Evolutionary conservation across 306 rosid genomes (phyloP).

Genomic region (Dryas octopetala): DNA sequence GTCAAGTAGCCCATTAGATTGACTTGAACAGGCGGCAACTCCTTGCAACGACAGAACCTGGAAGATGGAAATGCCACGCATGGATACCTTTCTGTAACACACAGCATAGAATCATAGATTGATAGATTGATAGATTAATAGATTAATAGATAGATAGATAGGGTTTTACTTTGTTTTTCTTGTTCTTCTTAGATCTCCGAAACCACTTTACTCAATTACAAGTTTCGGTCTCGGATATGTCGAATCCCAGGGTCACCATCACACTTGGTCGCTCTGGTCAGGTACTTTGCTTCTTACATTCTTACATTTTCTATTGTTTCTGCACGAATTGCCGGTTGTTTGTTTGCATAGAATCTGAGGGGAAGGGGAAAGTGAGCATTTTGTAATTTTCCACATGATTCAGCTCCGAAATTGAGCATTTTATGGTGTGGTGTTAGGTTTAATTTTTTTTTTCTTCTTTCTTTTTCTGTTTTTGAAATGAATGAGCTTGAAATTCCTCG

Average conservation of each 20-base stretch:
- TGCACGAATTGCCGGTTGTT: not conserved
- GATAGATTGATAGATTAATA: not conserved
- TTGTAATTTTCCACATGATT: not conserved
- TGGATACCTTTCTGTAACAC: not conserved
- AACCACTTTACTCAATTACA: not conserved
- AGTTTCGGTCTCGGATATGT: constrained; percentile 26
- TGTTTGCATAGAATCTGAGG: not conserved
- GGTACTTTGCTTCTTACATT: constrained; percentile 29
- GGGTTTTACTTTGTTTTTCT: not conserved
- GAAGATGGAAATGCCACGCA: not conserved
- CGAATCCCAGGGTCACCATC: constrained; percentile 56
- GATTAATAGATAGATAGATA: not conserved
- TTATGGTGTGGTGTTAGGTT: not conserved
- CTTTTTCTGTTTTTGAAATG: not conserved
- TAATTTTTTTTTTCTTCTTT: not conserved
- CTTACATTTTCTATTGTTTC: not conserved
- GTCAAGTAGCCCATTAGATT: not conserved
- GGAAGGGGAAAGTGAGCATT: not conserved
- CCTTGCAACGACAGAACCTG: not conserved
- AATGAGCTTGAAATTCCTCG: not conserved
- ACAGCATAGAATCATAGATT: no score
- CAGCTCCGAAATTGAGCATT: not conserved
- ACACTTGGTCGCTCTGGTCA: constrained; percentile 65
- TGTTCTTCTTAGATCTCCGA: not conserved
- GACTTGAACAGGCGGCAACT: not conserved